Evolutionary conservation across 2,329 filamentous ascomycete species (phyloP).

Genomic region (Hawksworthiomyces lignivorus): DNA sequence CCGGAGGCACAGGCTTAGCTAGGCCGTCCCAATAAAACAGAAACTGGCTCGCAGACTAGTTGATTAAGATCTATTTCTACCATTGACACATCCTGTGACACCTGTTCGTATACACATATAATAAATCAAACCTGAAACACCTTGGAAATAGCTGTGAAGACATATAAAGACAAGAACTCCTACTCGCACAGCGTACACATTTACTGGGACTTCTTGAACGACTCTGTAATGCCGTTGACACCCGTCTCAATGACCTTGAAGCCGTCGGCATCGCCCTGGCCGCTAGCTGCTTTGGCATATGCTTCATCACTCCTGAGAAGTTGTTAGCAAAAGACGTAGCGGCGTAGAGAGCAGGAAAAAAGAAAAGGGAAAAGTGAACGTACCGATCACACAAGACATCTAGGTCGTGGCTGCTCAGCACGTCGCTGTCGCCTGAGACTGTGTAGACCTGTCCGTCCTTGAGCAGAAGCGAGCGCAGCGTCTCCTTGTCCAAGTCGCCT

Average conservation of each 20-base stretch:
- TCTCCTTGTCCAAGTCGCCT: constrained; percentile 46
- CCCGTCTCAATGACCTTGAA: constrained; percentile 79
- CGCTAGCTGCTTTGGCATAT: constrained; percentile 66
- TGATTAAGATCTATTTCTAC: no score
- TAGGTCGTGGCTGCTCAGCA: constrained; percentile 71
- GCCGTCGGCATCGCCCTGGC: constrained; percentile 61
- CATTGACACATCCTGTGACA: no score
- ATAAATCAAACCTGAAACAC: no score
- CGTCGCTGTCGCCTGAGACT: constrained; percentile 42
- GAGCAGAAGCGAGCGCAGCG: constrained; percentile 53
- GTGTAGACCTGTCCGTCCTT: constrained; percentile 64
- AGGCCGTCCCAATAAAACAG: no score
- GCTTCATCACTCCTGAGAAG: constrained; percentile 45
- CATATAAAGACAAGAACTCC: no score
- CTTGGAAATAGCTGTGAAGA: no score
- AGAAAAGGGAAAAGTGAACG: constrained; percentile 1
- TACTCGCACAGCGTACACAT: no score
- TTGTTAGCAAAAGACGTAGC: constrained; percentile 8
- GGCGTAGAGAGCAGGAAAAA: background rate
- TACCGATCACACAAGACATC: constrained; percentile 69
- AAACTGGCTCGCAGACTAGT: no score
- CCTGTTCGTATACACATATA: no score
- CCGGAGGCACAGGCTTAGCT: no score
- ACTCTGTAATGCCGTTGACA: constrained; percentile 38
- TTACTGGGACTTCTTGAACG: constrained; percentile 7